Evolutionary conservation across 495 filamentous ascomycete species (phyloP).

Genomic region (Corynascus novoguineensis): DNA sequence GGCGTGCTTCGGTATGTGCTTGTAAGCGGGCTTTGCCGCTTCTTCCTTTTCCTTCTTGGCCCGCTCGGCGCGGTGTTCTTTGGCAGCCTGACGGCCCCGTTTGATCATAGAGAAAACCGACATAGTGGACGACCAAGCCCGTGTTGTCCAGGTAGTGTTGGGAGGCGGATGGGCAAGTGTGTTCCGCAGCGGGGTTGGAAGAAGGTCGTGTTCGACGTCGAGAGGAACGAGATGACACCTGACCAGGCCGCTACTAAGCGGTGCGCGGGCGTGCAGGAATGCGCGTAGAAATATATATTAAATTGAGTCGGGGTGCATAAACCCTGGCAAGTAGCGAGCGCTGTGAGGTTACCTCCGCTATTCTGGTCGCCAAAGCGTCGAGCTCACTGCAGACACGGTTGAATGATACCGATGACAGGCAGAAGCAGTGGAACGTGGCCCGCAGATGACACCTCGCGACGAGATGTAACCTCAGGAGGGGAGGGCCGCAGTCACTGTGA

Average conservation of each 20-base stretch:
- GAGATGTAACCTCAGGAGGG: background rate
- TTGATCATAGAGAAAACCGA: constrained; percentile 49
- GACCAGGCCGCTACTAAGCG: background rate
- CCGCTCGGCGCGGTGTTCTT: constrained; percentile 44
- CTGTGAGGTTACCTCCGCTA: background rate
- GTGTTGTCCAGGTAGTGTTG: background rate
- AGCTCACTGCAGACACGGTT: background rate
- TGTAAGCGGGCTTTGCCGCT: constrained; percentile 42
- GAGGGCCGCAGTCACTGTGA: background rate
- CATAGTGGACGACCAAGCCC: constrained; percentile 34
- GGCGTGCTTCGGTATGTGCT: constrained; percentile 53
- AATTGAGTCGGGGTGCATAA: constrained; percentile 9
- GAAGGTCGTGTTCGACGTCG: background rate
- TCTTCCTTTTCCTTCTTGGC: constrained; percentile 39
- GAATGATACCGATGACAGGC: background rate
- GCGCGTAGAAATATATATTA: constrained; percentile 13
- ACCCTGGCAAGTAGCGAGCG: constrained; percentile 11
- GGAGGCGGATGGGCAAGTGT: background rate
- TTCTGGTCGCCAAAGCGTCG: background rate
- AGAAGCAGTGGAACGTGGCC: background rate
- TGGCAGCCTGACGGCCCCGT: constrained; percentile 44
- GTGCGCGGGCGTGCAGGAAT: constrained; percentile 1
- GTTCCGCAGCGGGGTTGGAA: background rate
- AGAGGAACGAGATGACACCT: background rate
- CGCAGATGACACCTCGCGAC: background rate